Evolutionary conservation across 2,329 filamentous ascomycete species (phyloP).

Genomic region (Ascochyta koolunga): DNA sequence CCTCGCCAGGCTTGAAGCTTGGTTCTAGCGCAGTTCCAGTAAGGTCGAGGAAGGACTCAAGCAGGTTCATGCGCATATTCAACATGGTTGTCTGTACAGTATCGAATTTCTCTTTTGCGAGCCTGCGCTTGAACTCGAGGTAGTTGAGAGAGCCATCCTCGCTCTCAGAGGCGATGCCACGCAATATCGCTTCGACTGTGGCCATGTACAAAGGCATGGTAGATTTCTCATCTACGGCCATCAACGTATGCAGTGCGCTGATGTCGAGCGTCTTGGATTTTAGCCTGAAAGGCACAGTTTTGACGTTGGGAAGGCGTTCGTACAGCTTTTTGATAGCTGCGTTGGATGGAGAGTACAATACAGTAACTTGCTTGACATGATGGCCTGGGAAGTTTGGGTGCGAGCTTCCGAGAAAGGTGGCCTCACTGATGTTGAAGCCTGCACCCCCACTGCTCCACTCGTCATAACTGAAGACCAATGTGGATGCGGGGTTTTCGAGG

Average conservation of each 20-base stretch:
- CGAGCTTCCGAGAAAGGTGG: slow-evolving; percentile 58
- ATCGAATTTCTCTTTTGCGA: slow-evolving; percentile 25
- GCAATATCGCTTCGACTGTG: slow-evolving; percentile 54
- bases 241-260: slow-evolving; percentile 51
- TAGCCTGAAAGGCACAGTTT: slow-evolving; percentile 55
- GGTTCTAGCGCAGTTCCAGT: slow-evolving; percentile 16
- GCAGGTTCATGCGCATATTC: slow-evolving; percentile 63
- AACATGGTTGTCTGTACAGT: slow-evolving; percentile 61
- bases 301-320: slow-evolving; percentile 47
- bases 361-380: slow-evolving; percentile 26
- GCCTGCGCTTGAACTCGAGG: slow-evolving; percentile 21
- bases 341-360: slow-evolving; percentile 36
- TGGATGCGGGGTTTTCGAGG: slow-evolving; percentile 61
- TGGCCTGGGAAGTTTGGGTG: slow-evolving; percentile 16
- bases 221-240: slow-evolving; percentile 24
- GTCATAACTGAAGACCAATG: slow-evolving; percentile 64
- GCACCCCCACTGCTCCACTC: slow-evolving; percentile 52
- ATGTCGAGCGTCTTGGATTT: slow-evolving; percentile 58
- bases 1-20: slow-evolving; percentile 51
- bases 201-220: slow-evolving; percentile 62
- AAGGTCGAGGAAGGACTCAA: slow-evolving; percentile 68
- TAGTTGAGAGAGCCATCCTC: slow-evolving; percentile 59
- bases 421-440: slow-evolving; percentile 61
- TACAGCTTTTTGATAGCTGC: slow-evolving; percentile 28
- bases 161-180: slow-evolving; percentile 60